Evolutionary conservation across 2,329 filamentous ascomycete genomes (phyloP).

Genomic region (Diaporthe nobilis): DNA sequence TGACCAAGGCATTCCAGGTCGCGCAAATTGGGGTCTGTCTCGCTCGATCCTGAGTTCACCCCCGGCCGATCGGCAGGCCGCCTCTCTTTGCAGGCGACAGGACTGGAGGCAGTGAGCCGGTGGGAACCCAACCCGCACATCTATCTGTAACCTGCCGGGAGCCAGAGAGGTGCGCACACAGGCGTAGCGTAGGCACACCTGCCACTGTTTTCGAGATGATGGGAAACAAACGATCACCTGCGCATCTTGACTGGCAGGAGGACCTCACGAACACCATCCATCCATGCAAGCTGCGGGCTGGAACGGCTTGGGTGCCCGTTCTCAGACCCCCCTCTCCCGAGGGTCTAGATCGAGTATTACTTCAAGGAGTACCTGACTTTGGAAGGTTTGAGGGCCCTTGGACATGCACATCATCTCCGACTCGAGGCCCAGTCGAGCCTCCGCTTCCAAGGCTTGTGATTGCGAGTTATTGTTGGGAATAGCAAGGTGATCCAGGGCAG

Average conservation of each 20-base stretch:
- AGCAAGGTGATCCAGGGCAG: background rate
- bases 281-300: constrained; percentile 32
- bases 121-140: constrained; percentile 20
- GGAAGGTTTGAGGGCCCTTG: constrained; percentile 26
- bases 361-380: constrained; percentile 34
- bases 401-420: constrained; percentile 34
- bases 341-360: constrained; percentile 26
- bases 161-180: background rate
- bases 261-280: constrained; percentile 23
- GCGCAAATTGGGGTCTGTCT: constrained; percentile 43
- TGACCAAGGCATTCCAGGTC: constrained; percentile 41
- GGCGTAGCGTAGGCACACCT: constrained; percentile 8
- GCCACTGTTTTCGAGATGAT: constrained; percentile 21
- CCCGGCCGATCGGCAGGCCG: constrained; percentile 35
- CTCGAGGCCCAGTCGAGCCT: constrained; percentile 31
- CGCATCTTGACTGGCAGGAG: constrained; percentile 25
- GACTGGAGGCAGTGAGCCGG: constrained; percentile 19
- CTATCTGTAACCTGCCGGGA: constrained; percentile 20
- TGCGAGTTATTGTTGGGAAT: constrained; percentile 8
- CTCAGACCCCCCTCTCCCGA: constrained; percentile 34
- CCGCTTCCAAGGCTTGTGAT: constrained; percentile 29
- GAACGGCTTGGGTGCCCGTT: constrained; percentile 19
- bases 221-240: constrained; percentile 31
- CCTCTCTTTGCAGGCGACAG: constrained; percentile 13
- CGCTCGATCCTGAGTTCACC: constrained; percentile 36